Conservation (phyloP, 2,329 filamentous ascomycete species). For the Calonectria ilicicola region DNA sequence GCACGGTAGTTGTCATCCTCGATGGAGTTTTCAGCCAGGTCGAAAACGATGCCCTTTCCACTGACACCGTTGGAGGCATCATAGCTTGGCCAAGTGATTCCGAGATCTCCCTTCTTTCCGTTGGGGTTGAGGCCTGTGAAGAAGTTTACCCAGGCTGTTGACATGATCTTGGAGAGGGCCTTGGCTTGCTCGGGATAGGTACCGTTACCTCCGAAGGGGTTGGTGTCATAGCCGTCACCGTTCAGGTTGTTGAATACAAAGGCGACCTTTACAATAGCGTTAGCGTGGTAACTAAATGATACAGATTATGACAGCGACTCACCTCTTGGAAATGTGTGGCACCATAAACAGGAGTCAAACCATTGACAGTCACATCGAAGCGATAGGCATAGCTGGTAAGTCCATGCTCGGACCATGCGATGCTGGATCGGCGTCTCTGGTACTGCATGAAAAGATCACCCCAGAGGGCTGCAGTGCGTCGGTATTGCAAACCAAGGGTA, state of each 20-base stretch:
- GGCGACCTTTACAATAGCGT: conserved; percentile 43
- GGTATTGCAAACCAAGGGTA: conserved; percentile 43
- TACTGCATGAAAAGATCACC: conserved; percentile 45
- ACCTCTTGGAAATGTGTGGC: conserved; percentile 54
- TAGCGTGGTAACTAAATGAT: background rate
- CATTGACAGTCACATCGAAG: conserved; percentile 48
- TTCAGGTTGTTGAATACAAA: conserved; percentile 55
- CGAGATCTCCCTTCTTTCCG: conserved; percentile 24
- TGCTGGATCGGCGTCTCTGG: conserved; percentile 41
- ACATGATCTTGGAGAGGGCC: conserved; percentile 44
- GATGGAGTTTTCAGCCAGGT: conserved; percentile 34
- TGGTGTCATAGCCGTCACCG: conserved; percentile 45
- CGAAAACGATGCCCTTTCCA: conserved; percentile 45
- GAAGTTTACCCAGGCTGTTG: conserved; percentile 48
- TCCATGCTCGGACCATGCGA: conserved; percentile 42
- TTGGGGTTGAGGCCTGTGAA: conserved; percentile 42
- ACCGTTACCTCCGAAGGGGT: conserved; percentile 46
- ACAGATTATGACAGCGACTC: rapidly evolving
- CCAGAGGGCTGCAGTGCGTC: conserved; percentile 45
- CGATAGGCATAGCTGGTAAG: conserved; percentile 47
- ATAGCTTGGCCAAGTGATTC: conserved; percentile 44
- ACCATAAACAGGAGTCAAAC: conserved; percentile 31
- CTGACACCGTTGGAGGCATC: conserved; percentile 23
- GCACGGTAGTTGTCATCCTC: conserved; percentile 47
- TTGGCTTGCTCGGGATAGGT: conserved; percentile 40